These are phyloP conservation scores for Hymenoscyphus repandus DNA, from an alignment of 2,329 filamentous ascomycete genomes.

Conservation along the genomic window DNA sequence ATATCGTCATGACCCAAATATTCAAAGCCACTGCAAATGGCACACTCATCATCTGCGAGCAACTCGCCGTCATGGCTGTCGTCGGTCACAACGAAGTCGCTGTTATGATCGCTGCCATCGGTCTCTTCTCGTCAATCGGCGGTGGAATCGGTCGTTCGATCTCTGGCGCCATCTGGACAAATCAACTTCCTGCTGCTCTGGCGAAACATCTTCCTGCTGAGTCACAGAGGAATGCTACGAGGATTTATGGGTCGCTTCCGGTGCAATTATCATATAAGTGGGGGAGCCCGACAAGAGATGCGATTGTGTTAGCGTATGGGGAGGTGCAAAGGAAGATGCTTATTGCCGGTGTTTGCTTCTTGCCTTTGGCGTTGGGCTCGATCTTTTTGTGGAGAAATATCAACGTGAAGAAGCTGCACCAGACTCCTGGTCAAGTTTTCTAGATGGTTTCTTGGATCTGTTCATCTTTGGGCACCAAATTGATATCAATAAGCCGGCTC, in stretches of 20 bases:
- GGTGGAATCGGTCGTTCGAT: conserved; percentile 54
- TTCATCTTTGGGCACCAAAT: no score
- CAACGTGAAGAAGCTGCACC: background rate
- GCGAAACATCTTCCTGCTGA: conserved; percentile 39
- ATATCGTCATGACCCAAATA: conserved; percentile 54
- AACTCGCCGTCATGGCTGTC: conserved; percentile 54
- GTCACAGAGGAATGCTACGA: no score
- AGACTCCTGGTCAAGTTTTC: background rate
- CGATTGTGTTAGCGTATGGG: background rate
- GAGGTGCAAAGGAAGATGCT: background rate
- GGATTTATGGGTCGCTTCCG: no score
- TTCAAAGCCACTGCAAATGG: conserved; percentile 53
- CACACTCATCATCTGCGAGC: conserved; percentile 50
- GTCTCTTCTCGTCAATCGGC: conserved; percentile 54
- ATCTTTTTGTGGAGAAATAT: background rate
- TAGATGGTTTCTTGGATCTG: no score
- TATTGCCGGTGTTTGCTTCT: background rate
- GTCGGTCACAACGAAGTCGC: conserved; percentile 56
- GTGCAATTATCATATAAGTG: no score
- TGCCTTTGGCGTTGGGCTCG: background rate
- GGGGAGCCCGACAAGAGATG: background rate
- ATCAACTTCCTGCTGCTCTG: conserved; percentile 38
- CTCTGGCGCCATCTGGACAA: conserved; percentile 59
- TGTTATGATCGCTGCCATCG: conserved; percentile 54
- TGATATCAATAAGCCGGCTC: no score